Conservation (phyloP, 2,329 filamentous ascomycete genomes). For the Coleophoma crateriformis region DNA sequence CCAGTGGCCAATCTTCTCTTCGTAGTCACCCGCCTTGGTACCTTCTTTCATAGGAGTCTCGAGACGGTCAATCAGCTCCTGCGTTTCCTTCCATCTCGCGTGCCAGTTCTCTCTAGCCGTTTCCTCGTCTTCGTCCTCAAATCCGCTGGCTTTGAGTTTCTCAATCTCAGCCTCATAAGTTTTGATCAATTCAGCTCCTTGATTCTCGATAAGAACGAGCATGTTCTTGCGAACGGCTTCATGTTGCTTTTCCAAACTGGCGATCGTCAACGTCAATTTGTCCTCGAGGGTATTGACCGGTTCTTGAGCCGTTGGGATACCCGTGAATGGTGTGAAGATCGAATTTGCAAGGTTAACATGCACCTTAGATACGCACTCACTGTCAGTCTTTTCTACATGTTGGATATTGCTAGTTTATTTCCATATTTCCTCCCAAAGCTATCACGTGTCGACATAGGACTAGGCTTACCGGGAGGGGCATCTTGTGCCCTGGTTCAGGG, state of each 20-base stretch:
- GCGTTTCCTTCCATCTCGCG: slow-evolving; percentile 34
- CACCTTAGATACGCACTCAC: neutral
- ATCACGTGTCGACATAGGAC: too few relatives aligned
- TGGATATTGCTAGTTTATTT: neutral
- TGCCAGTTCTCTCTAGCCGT: slow-evolving; percentile 1
- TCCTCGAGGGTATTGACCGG: slow-evolving; percentile 4
- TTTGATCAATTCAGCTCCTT: slow-evolving; percentile 4
- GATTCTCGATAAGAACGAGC: slow-evolving; percentile 8
- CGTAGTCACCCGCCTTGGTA: slow-evolving; percentile 10
- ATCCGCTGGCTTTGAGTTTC: neutral
- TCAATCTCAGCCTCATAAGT: slow-evolving; percentile 10
- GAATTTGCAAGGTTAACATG: slow-evolving; percentile 3
- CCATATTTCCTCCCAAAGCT: too few relatives aligned
- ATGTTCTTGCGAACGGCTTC: slow-evolving; percentile 15
- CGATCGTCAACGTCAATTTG: slow-evolving; percentile 13
- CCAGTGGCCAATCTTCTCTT: slow-evolving; percentile 5
- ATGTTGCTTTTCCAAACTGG: slow-evolving; percentile 16
- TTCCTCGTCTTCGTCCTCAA: slow-evolving; percentile 2
- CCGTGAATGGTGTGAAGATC: slow-evolving; percentile 20
- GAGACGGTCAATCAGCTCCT: slow-evolving; percentile 34
- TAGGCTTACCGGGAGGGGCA: too few relatives aligned
- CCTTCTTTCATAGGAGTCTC: slow-evolving; percentile 25
- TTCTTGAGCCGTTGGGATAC: slow-evolving; percentile 3
- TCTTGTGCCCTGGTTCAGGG: too few relatives aligned
- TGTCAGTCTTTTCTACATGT: neutral